Conservation (phyloP, 768 basidiomycete genomes). For the Tricholoma bakamatsutake region DNA sequence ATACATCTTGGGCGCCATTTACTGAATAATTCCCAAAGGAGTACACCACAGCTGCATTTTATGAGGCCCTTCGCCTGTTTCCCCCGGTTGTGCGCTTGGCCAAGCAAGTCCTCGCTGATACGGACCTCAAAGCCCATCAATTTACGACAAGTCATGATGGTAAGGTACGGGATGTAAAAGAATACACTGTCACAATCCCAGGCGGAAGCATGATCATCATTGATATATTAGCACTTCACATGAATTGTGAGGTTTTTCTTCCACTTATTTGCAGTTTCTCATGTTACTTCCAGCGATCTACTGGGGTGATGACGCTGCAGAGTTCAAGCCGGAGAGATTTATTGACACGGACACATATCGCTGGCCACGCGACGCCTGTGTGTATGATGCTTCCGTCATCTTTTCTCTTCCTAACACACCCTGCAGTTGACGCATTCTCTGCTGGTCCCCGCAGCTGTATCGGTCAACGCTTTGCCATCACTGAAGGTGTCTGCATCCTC, state of each 20-base stretch:
- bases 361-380: slow-evolving; percentile 49
- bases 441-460: slow-evolving; percentile 41
- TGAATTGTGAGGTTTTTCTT: slow-evolving; percentile 33
- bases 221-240: slow-evolving; percentile 38
- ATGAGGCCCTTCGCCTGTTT: slow-evolving; percentile 41
- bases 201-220: slow-evolving; percentile 33
- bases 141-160: slow-evolving; percentile 24
- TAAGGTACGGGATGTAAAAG: slow-evolving; percentile 22
- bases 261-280: background rate
- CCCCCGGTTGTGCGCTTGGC: slow-evolving; percentile 31
- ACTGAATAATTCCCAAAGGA: slow-evolving; percentile 20
- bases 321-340: slow-evolving; percentile 46
- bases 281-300: slow-evolving; percentile 29
- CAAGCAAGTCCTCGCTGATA: slow-evolving; percentile 30
- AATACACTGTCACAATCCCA: slow-evolving; percentile 29
- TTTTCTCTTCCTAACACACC: background rate
- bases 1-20: background rate
- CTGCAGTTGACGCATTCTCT: slow-evolving; percentile 38
- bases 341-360: slow-evolving; percentile 42
- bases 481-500: slow-evolving; percentile 36
- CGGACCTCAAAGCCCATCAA: slow-evolving; percentile 25
- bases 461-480: slow-evolving; percentile 42
- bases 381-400: slow-evolving; percentile 7
- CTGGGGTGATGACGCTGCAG: slow-evolving; percentile 40
- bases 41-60: slow-evolving; percentile 37